Evolutionary conservation across 176 grass and related monocot species (phyloP), one percentile per base, ranked within the genome.

Genomic region (Chrysopogon serrulatus): DNA sequence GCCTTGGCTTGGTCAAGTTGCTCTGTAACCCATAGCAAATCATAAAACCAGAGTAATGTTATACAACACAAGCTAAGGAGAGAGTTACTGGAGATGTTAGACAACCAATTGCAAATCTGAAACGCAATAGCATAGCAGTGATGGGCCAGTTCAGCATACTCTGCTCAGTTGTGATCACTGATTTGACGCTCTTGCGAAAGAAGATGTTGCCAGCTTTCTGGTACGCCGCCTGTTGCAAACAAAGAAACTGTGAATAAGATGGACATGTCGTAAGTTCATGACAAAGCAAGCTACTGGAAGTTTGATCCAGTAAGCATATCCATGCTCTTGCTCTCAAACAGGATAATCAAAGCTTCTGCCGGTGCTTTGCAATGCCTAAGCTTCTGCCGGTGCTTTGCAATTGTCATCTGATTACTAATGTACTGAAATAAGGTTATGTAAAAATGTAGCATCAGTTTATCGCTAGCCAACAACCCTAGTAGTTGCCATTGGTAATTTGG

Each of bases 171-270:
- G 84, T 21, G 6, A 83, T 40, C 4, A 43, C 84, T 2, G 79
- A 73, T 62, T 86, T 74, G 36, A 83, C 62, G 19, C 80, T 86
- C 88, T 68, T 83, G 28, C 67, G 68, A 68, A 90, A 83, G 67
- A 86, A 90, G 47, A 83, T 65, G 67, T 86, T 90, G 56, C 88
- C 75, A 1, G 84, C 43, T 74, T 79, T 90, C 74, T 86, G 79
- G 73, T 86, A 90, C 30, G 72, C 88, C 0, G 59, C 67, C 84
- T 90, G 74, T 10, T n/a, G 19, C 47, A 48, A 68, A 31, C 18
- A 11, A 73, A 75, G 11, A 68, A 5, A 69, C n/a, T 8, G 21
- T 60, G 5, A 37, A 30, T 5, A 74, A 44, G 13, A 40, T 4
- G 43, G 27, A 32, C 21, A 60, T 6, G n/a, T 60, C 33, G 35